Base-by-base conservation (phyloP, 208 protist genomes). In the Trypanosoma scelopori region DNA sequence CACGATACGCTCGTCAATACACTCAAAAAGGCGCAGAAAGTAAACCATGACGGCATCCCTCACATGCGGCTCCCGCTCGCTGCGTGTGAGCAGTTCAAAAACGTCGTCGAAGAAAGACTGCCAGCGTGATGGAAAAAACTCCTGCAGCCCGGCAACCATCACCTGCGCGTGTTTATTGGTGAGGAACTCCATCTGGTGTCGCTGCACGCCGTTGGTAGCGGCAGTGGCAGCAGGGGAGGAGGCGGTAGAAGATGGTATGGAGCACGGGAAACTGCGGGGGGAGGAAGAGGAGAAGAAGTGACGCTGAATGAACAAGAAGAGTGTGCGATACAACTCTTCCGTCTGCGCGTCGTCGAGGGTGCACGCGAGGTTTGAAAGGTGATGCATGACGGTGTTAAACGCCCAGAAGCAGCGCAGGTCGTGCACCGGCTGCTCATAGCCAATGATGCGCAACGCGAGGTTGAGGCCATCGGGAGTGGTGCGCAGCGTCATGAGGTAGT, bases 81-180 rank as follows among this genome's bases (percentile, higher is more conserved):
- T 51, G 25, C 65, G 59, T 20, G 60, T 37, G 27, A 67, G n/a
- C 25, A 94, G 65, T 18, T 87, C 83, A 28, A 94, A 89, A 3
- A 85, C 35, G 27, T 91, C 82, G 22, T 83, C 69, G 56, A 92
- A 92, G 50, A 92, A 69, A 25, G 65, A 73, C 1, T 55, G 16
- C 84, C 88, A 94, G 27, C 79, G 79, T 12, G 61, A 60, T 6
- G 85, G 85, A 71, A 85, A 90, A 60, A 94, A 91, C 30, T 62
- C 46, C 57, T 89, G 82, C 42, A 91, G 51, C 1, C 82, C 83
- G 16, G 63, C 76, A 32, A 89, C 82, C 80, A 94, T 87, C 65
- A 89, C 60, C 67, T 94, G 88, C 3, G 88, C 88, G 58, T 94
- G 88, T 55, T 94, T 94, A 75, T 94, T 91, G 25, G 89, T 48